A percentile compares a stretch with the other conserved stretches of the same genome.
These are phyloP conservation scores for Euryodendron excelsum DNA, from an alignment of 148 eudicot species.

Conservation along the genomic window DNA sequence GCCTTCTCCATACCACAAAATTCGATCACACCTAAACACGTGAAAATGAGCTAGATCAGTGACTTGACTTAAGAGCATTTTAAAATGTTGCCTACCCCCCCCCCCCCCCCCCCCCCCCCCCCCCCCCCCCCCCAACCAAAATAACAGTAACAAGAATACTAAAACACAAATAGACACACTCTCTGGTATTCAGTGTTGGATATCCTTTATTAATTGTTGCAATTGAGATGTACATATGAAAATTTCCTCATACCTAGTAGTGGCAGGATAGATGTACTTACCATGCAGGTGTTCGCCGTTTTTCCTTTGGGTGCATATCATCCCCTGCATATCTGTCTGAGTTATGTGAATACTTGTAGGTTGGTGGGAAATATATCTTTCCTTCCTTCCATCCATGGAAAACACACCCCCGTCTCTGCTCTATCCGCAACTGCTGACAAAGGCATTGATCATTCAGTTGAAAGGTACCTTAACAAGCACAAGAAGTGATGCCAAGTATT, in stretches of 20 bases:
- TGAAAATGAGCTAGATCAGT: conserved; percentile 7
- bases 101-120: too few relatives aligned
- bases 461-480: not conserved
- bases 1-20: conserved; percentile 82
- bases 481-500: not conserved
- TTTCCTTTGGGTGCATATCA: conserved; percentile 78
- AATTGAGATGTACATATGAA: not conserved
- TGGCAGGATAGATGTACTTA: conserved; percentile 25
- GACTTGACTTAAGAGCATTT: not conserved
- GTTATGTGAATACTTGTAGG: conserved; percentile 89
- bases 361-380: conserved; percentile 92
- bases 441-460: conserved; percentile 7
- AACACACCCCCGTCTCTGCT: conserved; percentile 81
- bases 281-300: conserved; percentile 97
- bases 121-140: not conserved
- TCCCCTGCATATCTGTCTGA: conserved; percentile 93
- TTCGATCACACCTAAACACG: conserved; percentile 76
- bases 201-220: not conserved
- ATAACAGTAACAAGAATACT: not conserved
- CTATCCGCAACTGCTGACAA: conserved; percentile 63
- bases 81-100: not conserved
- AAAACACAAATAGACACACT: not conserved
- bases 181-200: not conserved
- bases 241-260: not conserved
- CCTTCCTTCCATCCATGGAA: conserved; percentile 93